Evolutionary conservation across 441 rosid species (phyloP), one percentile per base, ranked within the genome.

Genomic region (Mallotus japonicus): DNA sequence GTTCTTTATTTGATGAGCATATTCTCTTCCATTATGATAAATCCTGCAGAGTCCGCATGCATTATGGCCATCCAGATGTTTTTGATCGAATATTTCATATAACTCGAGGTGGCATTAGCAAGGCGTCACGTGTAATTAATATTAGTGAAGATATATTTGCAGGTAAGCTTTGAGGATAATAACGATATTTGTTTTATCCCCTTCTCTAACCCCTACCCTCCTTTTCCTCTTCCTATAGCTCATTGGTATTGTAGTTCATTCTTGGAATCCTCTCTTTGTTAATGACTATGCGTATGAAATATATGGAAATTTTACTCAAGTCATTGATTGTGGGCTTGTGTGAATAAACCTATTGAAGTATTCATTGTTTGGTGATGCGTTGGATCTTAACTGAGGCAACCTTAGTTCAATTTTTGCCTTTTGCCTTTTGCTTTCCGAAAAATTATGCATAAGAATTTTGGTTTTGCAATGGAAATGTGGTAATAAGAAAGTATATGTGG

Each of bases 51-150:
- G 97, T 95, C 67, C 98, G 99, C 61, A 92, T 95, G 97, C 99
- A 95, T 82, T 95, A 95, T 82, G 99, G 99, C 74, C 98, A 95
- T 84, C 99, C 99, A 70, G 99, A 95, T 87, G 97, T 95, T 73
- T 95, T 95, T 82, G 98, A 95, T 78, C 85, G 99, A 75, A 70
- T 95, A 61, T 95, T 95, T 79, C 99, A 95, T 78, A 85, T 92
- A 74, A 90, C 96, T 80, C 95, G 99, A 40, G 99, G 99, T 75
- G 99, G 99, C 69, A 89, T 95, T 67, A 95, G 99, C 82, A 95
- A 95, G 88, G 96, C 99, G 53, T 95, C 99, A 14, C 94, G 97
- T 79, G 90, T 95, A 55, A 95, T 95, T 65, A 95, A 95, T 77
- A 95, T 95, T 67, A 95, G 98, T 80, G 99, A 95, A 83, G 99